Evolutionary conservation across 805 yeast species (phyloP), one percentile per base, ranked within the genome.

Genomic region (Spathaspora sp.): DNA sequence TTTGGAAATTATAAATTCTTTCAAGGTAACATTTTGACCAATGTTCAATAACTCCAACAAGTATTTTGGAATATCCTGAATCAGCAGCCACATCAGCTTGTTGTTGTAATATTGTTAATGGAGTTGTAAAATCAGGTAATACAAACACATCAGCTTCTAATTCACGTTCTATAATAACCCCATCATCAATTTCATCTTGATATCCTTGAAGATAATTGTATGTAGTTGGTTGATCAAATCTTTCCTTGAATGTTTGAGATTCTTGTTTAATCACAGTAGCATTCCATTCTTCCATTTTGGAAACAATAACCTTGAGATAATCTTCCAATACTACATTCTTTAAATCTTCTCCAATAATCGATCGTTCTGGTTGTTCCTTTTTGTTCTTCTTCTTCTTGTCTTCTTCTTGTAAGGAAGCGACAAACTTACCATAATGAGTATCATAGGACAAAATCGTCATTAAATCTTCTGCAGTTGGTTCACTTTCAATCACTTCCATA

Each of bases 21-120:
- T 76, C 67, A 47, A 79, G 71, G 54, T 89, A 73, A 47, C 87
- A 73, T 6, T 70, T 72, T 31, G 86, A 80, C 75, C 91, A 87
- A 53, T 85, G 83, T 49, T 79, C 84, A 14, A 90, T 81, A 11
- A 89, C 94, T 20, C 93, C 94, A 11, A 85, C 83, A 32, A 90
- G 73, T 26, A 90, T 87, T 55, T 85, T 79, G 6, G 91, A 89
- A 66, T 88, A 91, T 3, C 89, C 89, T 2, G 93, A 83, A 31
- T 86, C 92, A 0, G 91, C 88, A 0, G 96, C 94, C 6, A 87
- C 92, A 55, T 87, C 96, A 14, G 89, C 85, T 65, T 91, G 96
- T 62, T 90, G 96, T n/a, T 86, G 84, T 52, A 90, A 81, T 85
- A 90, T 86, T 55, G 87, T 82, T 64, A 88, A 84, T 28, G 91